Conservation (phyloP, 2,329 filamentous ascomycete genomes). For the Uncinocarpus reesii region DNA sequence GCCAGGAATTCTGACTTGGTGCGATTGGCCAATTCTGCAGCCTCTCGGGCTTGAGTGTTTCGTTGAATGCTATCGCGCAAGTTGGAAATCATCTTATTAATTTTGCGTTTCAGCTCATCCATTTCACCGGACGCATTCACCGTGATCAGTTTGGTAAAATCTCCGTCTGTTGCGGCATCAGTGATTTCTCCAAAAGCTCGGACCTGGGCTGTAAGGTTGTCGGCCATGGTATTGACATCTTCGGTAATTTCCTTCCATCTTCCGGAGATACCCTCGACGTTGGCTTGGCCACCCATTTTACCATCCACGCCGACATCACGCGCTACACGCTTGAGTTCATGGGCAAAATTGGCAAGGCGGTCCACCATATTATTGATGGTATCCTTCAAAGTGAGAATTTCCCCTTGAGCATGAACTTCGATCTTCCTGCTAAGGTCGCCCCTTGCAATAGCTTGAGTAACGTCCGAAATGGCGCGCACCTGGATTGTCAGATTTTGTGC, state of each 20-base stretch:
- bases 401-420: conserved; percentile 86
- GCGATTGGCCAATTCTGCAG: conserved; percentile 91
- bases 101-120: conserved; percentile 97
- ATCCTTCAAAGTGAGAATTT: conserved; percentile 86
- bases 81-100: conserved; percentile 98
- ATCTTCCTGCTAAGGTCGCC: conserved; percentile 95
- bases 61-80: conserved; percentile 90
- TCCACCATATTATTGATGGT: conserved; percentile 99
- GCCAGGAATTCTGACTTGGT: conserved; percentile 97
- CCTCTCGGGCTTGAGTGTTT: conserved; percentile 90
- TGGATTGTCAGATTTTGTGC: conserved; percentile 54
- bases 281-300: conserved; percentile 96
- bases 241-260: conserved; percentile 98
- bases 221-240: conserved; percentile 87
- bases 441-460: conserved; percentile 89
- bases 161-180: conserved; percentile 91
- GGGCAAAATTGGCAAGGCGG: conserved; percentile 86
- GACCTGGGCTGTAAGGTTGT: conserved; percentile 86
- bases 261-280: conserved; percentile 83
- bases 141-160: conserved; percentile 93
- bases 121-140: conserved; percentile 97
- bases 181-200: conserved; percentile 97
- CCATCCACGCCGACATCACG: conserved; percentile 95
- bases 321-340: conserved; percentile 88
- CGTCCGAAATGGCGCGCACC: conserved; percentile 84